phyloP scores from a whole-genome alignment of 305 asterid species.

The Ilex paraguariensis region DNA sequence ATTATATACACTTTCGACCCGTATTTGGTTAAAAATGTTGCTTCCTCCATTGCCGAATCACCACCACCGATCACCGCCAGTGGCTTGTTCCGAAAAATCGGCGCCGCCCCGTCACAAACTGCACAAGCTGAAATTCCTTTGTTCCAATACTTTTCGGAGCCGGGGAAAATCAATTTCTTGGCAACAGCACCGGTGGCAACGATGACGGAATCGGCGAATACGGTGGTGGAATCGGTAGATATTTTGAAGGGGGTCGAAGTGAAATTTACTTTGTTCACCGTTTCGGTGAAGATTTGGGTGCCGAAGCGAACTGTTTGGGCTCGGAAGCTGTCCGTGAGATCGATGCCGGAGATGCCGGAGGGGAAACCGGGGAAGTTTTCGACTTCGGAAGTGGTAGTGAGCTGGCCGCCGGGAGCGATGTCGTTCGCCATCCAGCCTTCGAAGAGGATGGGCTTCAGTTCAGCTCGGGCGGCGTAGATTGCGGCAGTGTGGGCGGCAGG shows the following conservation, averaged over 20 bases:
- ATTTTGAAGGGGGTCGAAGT: constrained; percentile 50
- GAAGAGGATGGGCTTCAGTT: constrained; percentile 78
- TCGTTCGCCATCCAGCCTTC: constrained; percentile 98
- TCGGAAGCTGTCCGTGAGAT: constrained; percentile 65
- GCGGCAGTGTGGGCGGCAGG: constrained; percentile 98
- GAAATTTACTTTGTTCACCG: constrained; percentile 67
- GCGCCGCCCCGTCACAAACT: constrained; percentile 94
- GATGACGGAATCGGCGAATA: constrained; percentile 71
- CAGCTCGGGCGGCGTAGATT: constrained; percentile 80
- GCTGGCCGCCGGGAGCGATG: constrained; percentile 93
- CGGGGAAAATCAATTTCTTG: constrained; percentile 58
- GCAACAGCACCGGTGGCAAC: constrained; percentile 90
- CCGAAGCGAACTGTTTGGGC: constrained; percentile 64
- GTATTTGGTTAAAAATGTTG: constrained; percentile 76
- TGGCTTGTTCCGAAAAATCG: constrained; percentile 76
- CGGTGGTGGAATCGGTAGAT: constrained; percentile 47
- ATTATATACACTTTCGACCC: constrained; percentile 82
- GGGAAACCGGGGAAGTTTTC: constrained; percentile 96
- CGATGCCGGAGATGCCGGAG: constrained; percentile 64
- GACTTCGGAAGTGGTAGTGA: constrained; percentile 85
- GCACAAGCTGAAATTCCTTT: constrained; percentile 94
- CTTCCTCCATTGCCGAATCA: constrained; percentile 98
- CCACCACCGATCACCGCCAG: constrained; percentile 97
- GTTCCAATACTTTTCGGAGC: constrained; percentile 80
- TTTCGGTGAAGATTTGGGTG: constrained; percentile 63